phyloP scores from a whole-genome alignment of 2,329 filamentous ascomycete genomes.

The Microdochium paspali region DNA sequence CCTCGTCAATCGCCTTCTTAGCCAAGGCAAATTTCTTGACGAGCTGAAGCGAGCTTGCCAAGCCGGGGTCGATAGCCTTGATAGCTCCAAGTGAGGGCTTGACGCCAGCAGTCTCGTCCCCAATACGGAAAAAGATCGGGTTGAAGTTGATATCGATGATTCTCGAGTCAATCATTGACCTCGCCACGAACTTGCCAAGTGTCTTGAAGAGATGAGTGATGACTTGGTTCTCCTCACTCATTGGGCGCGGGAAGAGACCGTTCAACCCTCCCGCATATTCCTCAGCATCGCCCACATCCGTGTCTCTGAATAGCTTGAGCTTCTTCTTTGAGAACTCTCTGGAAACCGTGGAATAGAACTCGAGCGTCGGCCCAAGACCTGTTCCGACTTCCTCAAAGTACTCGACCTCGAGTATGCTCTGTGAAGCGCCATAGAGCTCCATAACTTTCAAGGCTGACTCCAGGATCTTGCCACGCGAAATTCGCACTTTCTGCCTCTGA shows the following conservation, averaged over 20 bases:
- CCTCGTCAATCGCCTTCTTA: slow-evolving; percentile 74
- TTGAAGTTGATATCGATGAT: slow-evolving; percentile 98
- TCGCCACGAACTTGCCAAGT: slow-evolving; percentile 92
- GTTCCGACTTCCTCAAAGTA: slow-evolving; percentile 99
- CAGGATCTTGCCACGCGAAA: slow-evolving; percentile 86
- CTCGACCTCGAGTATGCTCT: slow-evolving; percentile 92
- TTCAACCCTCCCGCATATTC: slow-evolving; percentile 80
- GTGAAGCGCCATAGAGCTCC: slow-evolving; percentile 95
- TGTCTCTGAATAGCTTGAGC: slow-evolving; percentile 91
- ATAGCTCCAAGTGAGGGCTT: slow-evolving; percentile 82
- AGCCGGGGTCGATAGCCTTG: slow-evolving; percentile 75
- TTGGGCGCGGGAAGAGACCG: slow-evolving; percentile 85
- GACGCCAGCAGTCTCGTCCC: slow-evolving; percentile 57
- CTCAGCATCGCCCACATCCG: slow-evolving; percentile 60
- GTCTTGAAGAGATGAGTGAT: slow-evolving; percentile 84
- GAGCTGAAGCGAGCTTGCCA: slow-evolving; percentile 77
- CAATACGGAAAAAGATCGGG: slow-evolving; percentile 93
- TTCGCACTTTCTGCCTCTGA: slow-evolving; percentile 95
- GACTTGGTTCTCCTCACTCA: slow-evolving; percentile 77
- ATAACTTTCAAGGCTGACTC: slow-evolving; percentile 98
- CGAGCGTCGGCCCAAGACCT: slow-evolving; percentile 85
- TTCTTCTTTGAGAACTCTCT: slow-evolving; percentile 97
- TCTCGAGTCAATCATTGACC: slow-evolving; percentile 95
- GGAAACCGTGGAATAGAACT: slow-evolving; percentile 96
- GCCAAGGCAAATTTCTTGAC: slow-evolving; percentile 79